Evolutionary conservation across 495 filamentous ascomycete genomes (phyloP).

Genomic region (Xylaria cubensis): DNA sequence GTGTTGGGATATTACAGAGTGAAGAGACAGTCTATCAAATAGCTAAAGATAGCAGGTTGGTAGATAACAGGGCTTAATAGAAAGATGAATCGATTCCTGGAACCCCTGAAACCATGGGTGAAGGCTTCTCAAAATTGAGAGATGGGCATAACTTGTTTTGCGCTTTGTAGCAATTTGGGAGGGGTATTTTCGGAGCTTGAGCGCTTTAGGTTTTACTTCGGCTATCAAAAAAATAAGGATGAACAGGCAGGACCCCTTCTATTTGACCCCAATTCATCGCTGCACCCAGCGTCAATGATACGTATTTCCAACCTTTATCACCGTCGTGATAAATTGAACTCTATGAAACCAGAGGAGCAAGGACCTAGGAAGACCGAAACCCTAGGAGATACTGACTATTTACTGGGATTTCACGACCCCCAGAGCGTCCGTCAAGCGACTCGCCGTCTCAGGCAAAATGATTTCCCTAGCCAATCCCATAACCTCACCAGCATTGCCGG

Average conservation of each 20-base stretch:
- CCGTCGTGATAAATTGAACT: not conserved
- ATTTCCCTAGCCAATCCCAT: slow-evolving; percentile 34
- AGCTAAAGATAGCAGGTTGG: no score
- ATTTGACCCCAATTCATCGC: not conserved
- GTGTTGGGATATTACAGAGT: no score
- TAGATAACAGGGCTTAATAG: no score
- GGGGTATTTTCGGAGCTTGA: not conserved
- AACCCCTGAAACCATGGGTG: no score
- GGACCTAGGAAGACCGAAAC: not conserved
- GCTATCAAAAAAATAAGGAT: not conserved
- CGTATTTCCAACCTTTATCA: not conserved
- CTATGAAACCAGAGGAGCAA: not conserved
- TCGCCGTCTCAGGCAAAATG: slow-evolving; percentile 35
- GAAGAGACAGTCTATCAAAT: no score
- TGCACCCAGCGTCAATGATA: not conserved
- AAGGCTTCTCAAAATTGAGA: no score
- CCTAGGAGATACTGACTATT: not conserved
- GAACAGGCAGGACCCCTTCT: not conserved
- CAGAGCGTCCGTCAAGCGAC: not conserved
- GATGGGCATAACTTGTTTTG: no score
- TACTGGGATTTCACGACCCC: not conserved
- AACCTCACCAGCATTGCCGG: slow-evolving; percentile 36
- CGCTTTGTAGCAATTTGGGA: no score
- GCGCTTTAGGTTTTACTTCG: not conserved
- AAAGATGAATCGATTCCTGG: no score